Evolutionary conservation across 1,139 yeast species (phyloP), one percentile per base, ranked within the genome.

Genomic region (Arxiozyma slooffiae): DNA sequence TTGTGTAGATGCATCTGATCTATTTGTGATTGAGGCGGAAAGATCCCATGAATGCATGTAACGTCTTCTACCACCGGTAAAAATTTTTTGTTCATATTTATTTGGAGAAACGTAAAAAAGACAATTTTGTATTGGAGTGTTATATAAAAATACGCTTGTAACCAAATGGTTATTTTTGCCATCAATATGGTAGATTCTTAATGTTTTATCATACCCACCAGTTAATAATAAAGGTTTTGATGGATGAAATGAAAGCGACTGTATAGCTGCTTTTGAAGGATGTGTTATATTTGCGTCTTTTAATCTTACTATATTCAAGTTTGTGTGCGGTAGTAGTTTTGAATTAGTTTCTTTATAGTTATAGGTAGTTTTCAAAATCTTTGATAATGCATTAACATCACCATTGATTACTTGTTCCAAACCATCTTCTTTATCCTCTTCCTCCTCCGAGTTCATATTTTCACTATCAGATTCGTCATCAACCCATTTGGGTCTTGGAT

Each of bases 41-140:
- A 92, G 74, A 67, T 89, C 92, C 96, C 97, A 90, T 51, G 88
- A 81, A 68, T 85, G 87, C 86, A 92, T 82, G 66, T 84, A 90
- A 53, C 87, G 78, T 71, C 98, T 81, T 71, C 97, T 80, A 53
- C 98, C 98, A 53, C 86, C 96, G 1, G 95, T 88, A 64, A 79
- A 83, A 3, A 92, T 57, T 78, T 75, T 52, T 72, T 73, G 56
- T 77, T 80, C 55, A 71, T 53, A 73, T 70, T 43, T 49, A 24
- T 51, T 42, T 45, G 61, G 61, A 3, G 66, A 56, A 7, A 61
- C 60, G 48, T 65, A 66, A 44, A 66, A 65, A 7, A 59, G 47
- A 56, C 95, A 90, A 0, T 85, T 76, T 59, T 82, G 85, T 49
- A 94, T 77, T 1, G 98, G 97, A 8, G 88, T 77, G 57, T 85